phyloP scores from a whole-genome alignment of 345 rosid species.

The Durio zibethinus region DNA sequence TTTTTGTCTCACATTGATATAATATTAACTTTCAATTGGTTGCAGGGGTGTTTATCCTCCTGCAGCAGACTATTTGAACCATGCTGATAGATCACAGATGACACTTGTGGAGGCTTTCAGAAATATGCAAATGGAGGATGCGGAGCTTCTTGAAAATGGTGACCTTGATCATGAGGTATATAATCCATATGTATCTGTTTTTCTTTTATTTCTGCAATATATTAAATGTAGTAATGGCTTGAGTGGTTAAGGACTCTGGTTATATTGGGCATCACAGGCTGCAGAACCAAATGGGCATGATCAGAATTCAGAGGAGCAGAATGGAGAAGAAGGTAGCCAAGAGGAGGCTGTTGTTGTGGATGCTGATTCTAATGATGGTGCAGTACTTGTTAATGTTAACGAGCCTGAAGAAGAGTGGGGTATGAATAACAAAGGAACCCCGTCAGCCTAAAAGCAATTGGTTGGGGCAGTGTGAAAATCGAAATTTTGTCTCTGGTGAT shows the following conservation, averaged over 20 bases:
- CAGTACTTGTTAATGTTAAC: slow-evolving; percentile 84
- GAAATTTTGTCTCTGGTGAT: slow-evolving; percentile 96
- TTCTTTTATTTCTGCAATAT: not conserved
- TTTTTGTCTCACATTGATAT: not conserved
- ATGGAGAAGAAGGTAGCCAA: slow-evolving; percentile 71
- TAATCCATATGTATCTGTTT: not conserved
- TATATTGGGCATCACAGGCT: slow-evolving; percentile 26
- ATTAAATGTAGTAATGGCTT: not conserved
- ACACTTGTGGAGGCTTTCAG: slow-evolving; percentile 88
- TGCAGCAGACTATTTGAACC: slow-evolving; percentile 59
- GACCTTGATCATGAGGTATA: slow-evolving; percentile 69
- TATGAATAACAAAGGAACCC: slow-evolving; percentile 96
- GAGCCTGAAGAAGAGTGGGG: slow-evolving; percentile 98
- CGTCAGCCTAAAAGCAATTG: slow-evolving; percentile 88
- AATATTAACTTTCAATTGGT: slow-evolving; percentile 21
- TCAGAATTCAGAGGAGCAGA: slow-evolving; percentile 47
- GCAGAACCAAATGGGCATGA: slow-evolving; percentile 64
- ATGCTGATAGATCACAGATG: slow-evolving; percentile 59
- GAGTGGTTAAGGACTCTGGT: not conserved
- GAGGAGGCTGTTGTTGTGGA: slow-evolving; percentile 71
- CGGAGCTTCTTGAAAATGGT: slow-evolving; percentile 82
- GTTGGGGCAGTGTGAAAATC: slow-evolving; percentile 81
- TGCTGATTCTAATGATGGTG: slow-evolving; percentile 91
- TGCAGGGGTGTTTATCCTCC: slow-evolving; percentile 63
- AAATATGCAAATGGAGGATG: slow-evolving; percentile 79